Evolutionary conservation across 1,284 basidiomycete genomes (phyloP).

Genomic region (Mycosarcoma maydis): DNA sequence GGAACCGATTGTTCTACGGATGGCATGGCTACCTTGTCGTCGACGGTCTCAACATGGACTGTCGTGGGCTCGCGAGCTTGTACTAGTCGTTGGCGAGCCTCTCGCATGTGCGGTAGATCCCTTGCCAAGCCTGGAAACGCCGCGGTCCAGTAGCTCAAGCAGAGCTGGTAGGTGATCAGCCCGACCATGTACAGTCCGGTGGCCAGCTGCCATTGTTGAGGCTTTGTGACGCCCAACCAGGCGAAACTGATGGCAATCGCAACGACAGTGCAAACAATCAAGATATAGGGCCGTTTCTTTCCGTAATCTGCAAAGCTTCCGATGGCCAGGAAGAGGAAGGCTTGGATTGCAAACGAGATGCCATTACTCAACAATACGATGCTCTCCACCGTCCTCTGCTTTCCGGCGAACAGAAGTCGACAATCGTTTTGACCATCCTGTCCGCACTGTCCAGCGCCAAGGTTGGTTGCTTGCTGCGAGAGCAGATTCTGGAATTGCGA

Average conservation of each 20-base stretch:
- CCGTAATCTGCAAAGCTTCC: constrained; percentile 72
- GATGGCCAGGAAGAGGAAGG: constrained; percentile 77
- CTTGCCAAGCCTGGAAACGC: constrained; percentile 82
- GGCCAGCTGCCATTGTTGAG: constrained; percentile 77
- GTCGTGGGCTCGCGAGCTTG: constrained; percentile 48
- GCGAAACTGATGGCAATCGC: constrained; percentile 42
- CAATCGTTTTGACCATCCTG: constrained; percentile 38
- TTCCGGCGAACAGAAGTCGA: constrained; percentile 70
- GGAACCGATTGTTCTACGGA: background rate
- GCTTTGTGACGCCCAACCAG: constrained; percentile 68
- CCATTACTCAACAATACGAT: constrained; percentile 52
- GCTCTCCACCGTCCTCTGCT: constrained; percentile 46
- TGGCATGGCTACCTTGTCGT: constrained; percentile 22
- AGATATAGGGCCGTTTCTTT: constrained; percentile 40
- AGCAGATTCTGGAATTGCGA: constrained; percentile 80
- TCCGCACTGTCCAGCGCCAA: constrained; percentile 64
- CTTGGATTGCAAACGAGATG: constrained; percentile 60
- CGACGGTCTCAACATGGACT: constrained; percentile 1
- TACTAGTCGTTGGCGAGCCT: constrained; percentile 74
- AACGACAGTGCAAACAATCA: constrained; percentile 42
- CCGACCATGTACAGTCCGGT: constrained; percentile 84
- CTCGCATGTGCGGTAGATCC: constrained; percentile 77
- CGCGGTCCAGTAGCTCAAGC: constrained; percentile 82
- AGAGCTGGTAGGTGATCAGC: constrained; percentile 81
- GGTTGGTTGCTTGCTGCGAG: constrained; percentile 71